phyloP scores from a whole-genome alignment of 805 yeast species.

The Kazachstania africana region DNA sequence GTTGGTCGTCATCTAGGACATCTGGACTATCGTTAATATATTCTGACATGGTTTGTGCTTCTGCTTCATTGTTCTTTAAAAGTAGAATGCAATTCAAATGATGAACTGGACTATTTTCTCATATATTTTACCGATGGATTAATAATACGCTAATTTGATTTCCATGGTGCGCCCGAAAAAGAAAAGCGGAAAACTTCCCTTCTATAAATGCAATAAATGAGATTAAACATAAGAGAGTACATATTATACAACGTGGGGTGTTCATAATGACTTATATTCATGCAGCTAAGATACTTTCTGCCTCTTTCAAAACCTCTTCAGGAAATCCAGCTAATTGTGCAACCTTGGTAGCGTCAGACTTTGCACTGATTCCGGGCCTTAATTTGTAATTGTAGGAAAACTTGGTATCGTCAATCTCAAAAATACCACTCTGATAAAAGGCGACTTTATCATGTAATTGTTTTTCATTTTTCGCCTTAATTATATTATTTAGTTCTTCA shows the following conservation, averaged over 20 bases:
- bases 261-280: too few relatives aligned
- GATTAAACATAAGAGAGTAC: too few relatives aligned
- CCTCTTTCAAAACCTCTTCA: conserved; percentile 39
- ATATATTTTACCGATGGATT: too few relatives aligned
- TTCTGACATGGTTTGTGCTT: conserved; percentile 49
- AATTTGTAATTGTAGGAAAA: conserved; percentile 40
- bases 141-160: too few relatives aligned
- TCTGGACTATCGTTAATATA: conserved; percentile 88
- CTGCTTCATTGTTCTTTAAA: background rate
- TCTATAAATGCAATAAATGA: too few relatives aligned
- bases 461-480: conserved; percentile 23
- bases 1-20: conserved; percentile 57
- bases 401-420: conserved; percentile 16
- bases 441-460: conserved; percentile 6
- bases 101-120: too few relatives aligned
- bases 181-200: too few relatives aligned
- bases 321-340: conserved; percentile 80
- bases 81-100: too few relatives aligned
- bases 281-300: too few relatives aligned
- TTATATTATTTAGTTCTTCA: conserved; percentile 34
- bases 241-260: too few relatives aligned
- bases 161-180: too few relatives aligned
- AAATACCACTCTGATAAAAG: conserved; percentile 17
- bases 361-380: conserved; percentile 53
- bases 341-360: conserved; percentile 67